phyloP scores from a whole-genome alignment of 164 flowering plant species.

The Santalum album region DNA sequence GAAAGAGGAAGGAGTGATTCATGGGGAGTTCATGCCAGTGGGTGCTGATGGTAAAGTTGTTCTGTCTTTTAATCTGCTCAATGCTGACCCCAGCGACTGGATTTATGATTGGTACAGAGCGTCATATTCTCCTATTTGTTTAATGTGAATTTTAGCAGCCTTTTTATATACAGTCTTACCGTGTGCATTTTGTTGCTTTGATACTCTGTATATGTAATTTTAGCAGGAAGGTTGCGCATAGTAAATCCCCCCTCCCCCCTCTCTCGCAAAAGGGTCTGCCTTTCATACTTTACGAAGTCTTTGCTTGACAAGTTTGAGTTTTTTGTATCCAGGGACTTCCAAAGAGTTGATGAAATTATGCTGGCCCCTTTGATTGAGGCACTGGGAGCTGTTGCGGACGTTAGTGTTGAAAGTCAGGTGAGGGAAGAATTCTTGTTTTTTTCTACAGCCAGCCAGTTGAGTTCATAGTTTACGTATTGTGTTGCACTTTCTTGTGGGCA shows the following conservation, averaged over 20 bases:
- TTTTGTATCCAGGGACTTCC: slow-evolving; percentile 56
- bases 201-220: too few relatives aligned
- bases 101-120: slow-evolving; percentile 70
- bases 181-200: too few relatives aligned
- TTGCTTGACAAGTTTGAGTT: too few relatives aligned
- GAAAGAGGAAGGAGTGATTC: slow-evolving; percentile 49
- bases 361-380: slow-evolving; percentile 63
- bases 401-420: slow-evolving; percentile 92
- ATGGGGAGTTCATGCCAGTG: slow-evolving; percentile 88
- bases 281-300: too few relatives aligned
- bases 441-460: not conserved
- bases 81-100: slow-evolving; percentile 86
- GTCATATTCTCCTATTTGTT: not conserved
- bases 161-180: too few relatives aligned
- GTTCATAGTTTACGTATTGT: not conserved
- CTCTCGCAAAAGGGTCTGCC: too few relatives aligned
- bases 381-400: slow-evolving; percentile 60
- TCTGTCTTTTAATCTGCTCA: slow-evolving; percentile 79
- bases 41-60: slow-evolving; percentile 90
- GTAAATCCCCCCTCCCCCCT: too few relatives aligned
- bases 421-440: not conserved
- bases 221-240: too few relatives aligned
- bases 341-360: slow-evolving; percentile 44
- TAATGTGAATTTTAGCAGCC: too few relatives aligned
- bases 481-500: slow-evolving; percentile 22